Percentiles rank a stretch among this genome's conserved stretches.
These are phyloP conservation scores for Chaetomium globosum DNA, from an alignment of 2,329 filamentous ascomycete species.

Conservation along the genomic window DNA sequence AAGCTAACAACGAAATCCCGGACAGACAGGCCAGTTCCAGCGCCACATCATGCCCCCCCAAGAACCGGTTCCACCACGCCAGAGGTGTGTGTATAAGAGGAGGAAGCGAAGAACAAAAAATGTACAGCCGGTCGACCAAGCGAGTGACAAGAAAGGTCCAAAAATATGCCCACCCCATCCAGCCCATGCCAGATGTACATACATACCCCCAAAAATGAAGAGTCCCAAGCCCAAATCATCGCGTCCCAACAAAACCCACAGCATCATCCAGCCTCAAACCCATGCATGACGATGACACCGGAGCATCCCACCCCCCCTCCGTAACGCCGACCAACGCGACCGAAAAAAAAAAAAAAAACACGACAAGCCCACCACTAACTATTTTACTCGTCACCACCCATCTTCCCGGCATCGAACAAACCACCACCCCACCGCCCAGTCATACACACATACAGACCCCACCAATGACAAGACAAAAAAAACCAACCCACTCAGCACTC, in stretches of 20 bases:
- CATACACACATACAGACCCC: not conserved
- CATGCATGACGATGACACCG: not conserved
- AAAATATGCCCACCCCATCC: not conserved
- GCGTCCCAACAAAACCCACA: not conserved
- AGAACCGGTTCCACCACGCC: not conserved
- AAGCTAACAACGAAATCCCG: conserved; percentile 5
- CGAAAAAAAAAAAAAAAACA: not conserved
- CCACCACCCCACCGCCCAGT: not conserved
- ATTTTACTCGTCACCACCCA: not conserved
- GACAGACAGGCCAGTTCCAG: conserved; percentile 18
- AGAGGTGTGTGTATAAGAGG: conserved; percentile 8
- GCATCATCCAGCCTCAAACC: not conserved
- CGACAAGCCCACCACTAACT: not conserved
- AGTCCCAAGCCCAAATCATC: not conserved
- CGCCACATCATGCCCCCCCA: conserved; percentile 1
- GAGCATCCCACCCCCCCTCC: not conserved
- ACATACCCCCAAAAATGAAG: not conserved
- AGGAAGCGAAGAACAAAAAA: conserved; percentile 11
- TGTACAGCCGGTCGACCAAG: conserved; percentile 18
- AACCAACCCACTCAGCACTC: conserved; percentile 37
- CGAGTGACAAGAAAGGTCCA: conserved; percentile 16
- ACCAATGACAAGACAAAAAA: not conserved
- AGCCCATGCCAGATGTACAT: not conserved
- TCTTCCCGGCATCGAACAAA: not conserved
- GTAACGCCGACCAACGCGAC: not conserved